These are phyloP conservation scores for Claviceps sp. DNA, from an alignment of 2,329 filamentous ascomycete species.

Conservation along the genomic window DNA sequence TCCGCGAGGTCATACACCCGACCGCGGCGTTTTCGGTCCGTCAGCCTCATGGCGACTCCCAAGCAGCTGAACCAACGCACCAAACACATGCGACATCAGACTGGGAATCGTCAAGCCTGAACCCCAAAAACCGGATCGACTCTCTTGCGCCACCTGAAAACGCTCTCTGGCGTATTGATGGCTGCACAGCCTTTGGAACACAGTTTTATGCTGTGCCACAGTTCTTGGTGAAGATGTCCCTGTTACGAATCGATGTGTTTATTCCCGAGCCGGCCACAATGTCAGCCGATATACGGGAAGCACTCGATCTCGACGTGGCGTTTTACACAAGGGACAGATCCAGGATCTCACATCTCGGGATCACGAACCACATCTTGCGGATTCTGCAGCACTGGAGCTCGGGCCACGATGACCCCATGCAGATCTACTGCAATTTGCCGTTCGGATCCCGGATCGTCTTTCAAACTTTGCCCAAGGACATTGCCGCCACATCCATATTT, in stretches of 20 bases:
- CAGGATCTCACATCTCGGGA: slow-evolving; percentile 34
- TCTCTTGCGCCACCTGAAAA: slow-evolving; percentile 31
- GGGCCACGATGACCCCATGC: slow-evolving; percentile 14
- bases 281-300: slow-evolving; percentile 25
- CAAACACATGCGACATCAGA: background rate
- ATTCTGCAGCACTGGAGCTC: slow-evolving; percentile 39
- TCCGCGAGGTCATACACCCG: slow-evolving; percentile 44
- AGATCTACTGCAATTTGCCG: slow-evolving; percentile 32
- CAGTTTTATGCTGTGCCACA: slow-evolving; percentile 44
- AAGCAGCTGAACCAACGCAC: slow-evolving; percentile 4
- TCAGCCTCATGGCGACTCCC: background rate
- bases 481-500: slow-evolving; percentile 30
- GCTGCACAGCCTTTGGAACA: slow-evolving; percentile 41
- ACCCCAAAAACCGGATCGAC: slow-evolving; percentile 48
- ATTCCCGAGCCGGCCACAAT: slow-evolving; percentile 36
- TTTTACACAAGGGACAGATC: slow-evolving; percentile 41
- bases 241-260: slow-evolving; percentile 45
- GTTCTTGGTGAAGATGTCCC: slow-evolving; percentile 31
- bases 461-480: slow-evolving; percentile 33
- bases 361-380: slow-evolving; percentile 40
- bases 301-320: slow-evolving; percentile 34
- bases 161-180: slow-evolving; percentile 45
- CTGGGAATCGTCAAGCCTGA: slow-evolving; percentile 39
- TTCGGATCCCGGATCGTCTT: slow-evolving; percentile 47
- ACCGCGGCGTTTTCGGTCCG: slow-evolving; percentile 35